Evolutionary conservation across 768 basidiomycete species (phyloP).

Genomic region (Rhizopogon vinicolor): DNA sequence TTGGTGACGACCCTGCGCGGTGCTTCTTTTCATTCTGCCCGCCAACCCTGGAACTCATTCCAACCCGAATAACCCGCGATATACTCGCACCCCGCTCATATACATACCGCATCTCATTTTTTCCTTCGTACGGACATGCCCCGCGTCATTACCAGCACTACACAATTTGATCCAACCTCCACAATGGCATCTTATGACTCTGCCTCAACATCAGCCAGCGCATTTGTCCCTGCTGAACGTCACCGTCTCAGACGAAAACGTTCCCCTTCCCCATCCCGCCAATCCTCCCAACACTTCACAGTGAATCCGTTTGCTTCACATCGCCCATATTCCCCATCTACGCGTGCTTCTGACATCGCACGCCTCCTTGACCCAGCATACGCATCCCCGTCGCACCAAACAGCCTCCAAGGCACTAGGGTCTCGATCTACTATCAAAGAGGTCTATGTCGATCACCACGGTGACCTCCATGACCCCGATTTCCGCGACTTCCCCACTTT

Average conservation of each 20-base stretch:
- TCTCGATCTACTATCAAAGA: conserved; percentile 12
- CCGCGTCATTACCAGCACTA: conserved; percentile 1
- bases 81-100: conserved; percentile 1
- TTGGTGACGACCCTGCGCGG: neutral
- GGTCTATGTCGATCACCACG: conserved; percentile 57
- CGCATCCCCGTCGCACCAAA: conserved; percentile 30
- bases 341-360: conserved; percentile 48
- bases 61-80: neutral
- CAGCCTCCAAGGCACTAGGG: conserved; percentile 18
- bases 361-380: conserved; percentile 65
- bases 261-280: conserved; percentile 26
- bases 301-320: conserved; percentile 6
- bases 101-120: neutral
- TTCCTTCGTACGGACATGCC: conserved; percentile 1
- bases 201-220: conserved; percentile 13
- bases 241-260: conserved; percentile 19
- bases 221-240: conserved; percentile 12
- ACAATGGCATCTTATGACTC: conserved; percentile 16
- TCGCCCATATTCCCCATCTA: conserved; percentile 30
- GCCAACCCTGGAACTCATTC: conserved; percentile 8
- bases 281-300: conserved; percentile 5
- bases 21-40: conserved; percentile 1
- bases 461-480: conserved; percentile 65
- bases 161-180: conserved; percentile 3
- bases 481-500: conserved; percentile 57